These are phyloP conservation scores for Pontederia crassipes DNA, from an alignment of 176 grass and related monocot species.

Conservation along the genomic window DNA sequence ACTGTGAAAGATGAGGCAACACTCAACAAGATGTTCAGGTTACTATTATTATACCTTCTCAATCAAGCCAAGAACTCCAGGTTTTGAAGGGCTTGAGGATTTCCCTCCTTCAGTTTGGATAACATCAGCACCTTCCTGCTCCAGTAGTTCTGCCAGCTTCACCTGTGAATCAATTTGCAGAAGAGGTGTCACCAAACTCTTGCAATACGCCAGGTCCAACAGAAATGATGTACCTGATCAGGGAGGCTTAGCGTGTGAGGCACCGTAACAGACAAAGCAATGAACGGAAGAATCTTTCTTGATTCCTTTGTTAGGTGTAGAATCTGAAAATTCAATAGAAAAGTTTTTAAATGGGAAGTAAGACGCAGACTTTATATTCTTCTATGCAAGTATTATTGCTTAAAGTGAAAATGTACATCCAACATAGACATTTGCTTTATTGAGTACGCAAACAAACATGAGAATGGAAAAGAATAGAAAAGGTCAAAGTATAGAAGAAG, in stretches of 20 bases:
- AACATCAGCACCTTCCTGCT: slow-evolving; percentile 86
- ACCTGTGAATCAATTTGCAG: slow-evolving; percentile 26
- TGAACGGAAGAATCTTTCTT: slow-evolving; percentile 58
- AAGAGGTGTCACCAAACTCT: background rate
- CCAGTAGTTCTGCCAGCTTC: slow-evolving; percentile 70
- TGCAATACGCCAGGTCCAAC: background rate
- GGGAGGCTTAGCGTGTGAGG: slow-evolving; percentile 79
- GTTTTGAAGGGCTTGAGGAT: slow-evolving; percentile 60
- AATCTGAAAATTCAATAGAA: slow-evolving; percentile 38
- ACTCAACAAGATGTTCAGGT: background rate
- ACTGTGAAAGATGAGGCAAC: background rate
- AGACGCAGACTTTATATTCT: background rate
- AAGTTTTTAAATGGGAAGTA: background rate
- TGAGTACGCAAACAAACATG: no score
- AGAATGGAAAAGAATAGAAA: background rate
- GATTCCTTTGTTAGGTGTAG: slow-evolving; percentile 71
- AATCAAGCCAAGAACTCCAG: slow-evolving; percentile 77
- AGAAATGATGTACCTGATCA: slow-evolving; percentile 61
- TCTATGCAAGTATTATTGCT: no score
- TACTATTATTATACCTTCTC: slow-evolving; percentile 46
- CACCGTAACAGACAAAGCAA: slow-evolving; percentile 83
- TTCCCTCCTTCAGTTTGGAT: slow-evolving; percentile 95
- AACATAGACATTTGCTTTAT: no score
- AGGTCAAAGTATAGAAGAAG: slow-evolving; percentile 1
- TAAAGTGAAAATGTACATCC: no score